A percentile compares a stretch with the other conserved stretches of the same genome.
Evolutionary conservation across 176 grass and related monocot species (phyloP).

Genomic region (Chrysopogon serrulatus): DNA sequence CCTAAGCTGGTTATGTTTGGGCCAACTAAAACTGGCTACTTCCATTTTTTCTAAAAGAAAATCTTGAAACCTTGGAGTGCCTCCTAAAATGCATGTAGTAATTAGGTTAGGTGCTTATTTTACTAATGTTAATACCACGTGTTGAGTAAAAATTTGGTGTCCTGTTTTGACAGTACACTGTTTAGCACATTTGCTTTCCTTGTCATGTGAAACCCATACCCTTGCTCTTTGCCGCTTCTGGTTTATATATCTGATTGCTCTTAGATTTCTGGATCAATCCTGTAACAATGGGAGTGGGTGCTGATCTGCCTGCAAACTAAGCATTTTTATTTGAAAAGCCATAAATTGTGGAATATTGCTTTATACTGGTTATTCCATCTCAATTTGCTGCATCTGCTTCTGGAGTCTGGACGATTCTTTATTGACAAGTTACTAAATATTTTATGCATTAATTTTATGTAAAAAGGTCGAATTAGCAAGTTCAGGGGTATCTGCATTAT

Average conservation of each 20-base stretch:
- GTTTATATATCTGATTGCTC: not conserved
- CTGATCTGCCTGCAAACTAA: slow-evolving; percentile 2
- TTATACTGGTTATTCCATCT: not conserved
- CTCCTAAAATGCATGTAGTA: not conserved
- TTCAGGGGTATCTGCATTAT: not conserved
- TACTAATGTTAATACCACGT: not conserved
- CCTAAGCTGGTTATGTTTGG: not conserved
- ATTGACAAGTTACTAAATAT: not conserved
- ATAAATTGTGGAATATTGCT: slow-evolving; percentile 1
- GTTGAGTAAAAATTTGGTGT: not conserved
- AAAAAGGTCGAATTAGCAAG: slow-evolving; percentile 2
- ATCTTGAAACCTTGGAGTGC: not conserved
- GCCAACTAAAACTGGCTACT: not conserved
- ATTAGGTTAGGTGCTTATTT: not conserved
- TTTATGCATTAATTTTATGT: not conserved
- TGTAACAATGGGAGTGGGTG: not conserved
- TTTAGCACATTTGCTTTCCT: not conserved
- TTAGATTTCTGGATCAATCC: not conserved
- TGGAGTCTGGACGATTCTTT: slow-evolving; percentile 21
- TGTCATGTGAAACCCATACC: not conserved
- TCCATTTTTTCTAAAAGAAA: not conserved
- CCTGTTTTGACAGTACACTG: not conserved
- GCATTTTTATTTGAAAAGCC: not conserved
- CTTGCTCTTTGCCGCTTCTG: not conserved
- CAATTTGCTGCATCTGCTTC: not conserved